Percentiles rank a stretch among this genome's conserved stretches.
phyloP scores from a whole-genome alignment of 2,329 filamentous ascomycete species.

The Zymoseptoria crescenta region DNA sequence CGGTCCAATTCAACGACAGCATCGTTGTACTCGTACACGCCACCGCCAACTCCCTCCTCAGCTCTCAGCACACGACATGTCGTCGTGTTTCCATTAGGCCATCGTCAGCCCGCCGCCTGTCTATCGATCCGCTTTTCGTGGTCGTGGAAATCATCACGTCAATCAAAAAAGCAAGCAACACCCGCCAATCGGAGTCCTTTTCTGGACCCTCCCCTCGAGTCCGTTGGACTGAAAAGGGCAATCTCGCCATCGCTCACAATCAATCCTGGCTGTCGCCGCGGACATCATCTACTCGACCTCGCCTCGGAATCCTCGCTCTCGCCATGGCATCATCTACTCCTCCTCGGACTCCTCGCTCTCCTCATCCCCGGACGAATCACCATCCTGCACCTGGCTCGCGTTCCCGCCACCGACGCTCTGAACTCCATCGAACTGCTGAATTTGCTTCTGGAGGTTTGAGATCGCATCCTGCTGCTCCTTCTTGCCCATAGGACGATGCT shows the following conservation, averaged over 20 bases:
- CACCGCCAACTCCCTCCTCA: not conserved
- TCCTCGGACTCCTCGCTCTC: slow-evolving; percentile 31
- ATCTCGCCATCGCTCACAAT: no score
- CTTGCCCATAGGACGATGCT: slow-evolving; percentile 72
- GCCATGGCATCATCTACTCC: slow-evolving; percentile 18
- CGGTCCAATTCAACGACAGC: not conserved
- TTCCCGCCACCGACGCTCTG: slow-evolving; percentile 15
- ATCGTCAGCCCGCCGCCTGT: not conserved
- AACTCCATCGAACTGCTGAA: slow-evolving; percentile 33
- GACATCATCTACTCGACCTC: no score
- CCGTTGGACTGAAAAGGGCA: no score
- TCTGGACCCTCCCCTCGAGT: not conserved
- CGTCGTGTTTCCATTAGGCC: not conserved
- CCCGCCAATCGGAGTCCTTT: not conserved
- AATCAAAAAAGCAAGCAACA: not conserved
- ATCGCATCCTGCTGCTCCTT: slow-evolving; percentile 62
- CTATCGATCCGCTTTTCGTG: not conserved
- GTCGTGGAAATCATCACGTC: not conserved
- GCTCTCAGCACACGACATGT: not conserved
- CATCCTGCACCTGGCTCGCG: slow-evolving; percentile 12
- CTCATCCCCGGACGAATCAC: slow-evolving; percentile 24
- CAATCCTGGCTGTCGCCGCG: no score
- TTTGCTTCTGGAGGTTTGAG: slow-evolving; percentile 52
- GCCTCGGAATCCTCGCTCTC: no score
- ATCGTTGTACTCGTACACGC: not conserved